Evolutionary conservation across 805 yeast genomes (phyloP), one percentile per base, ranked within the genome.

Genomic region (Candida stauntonica): DNA sequence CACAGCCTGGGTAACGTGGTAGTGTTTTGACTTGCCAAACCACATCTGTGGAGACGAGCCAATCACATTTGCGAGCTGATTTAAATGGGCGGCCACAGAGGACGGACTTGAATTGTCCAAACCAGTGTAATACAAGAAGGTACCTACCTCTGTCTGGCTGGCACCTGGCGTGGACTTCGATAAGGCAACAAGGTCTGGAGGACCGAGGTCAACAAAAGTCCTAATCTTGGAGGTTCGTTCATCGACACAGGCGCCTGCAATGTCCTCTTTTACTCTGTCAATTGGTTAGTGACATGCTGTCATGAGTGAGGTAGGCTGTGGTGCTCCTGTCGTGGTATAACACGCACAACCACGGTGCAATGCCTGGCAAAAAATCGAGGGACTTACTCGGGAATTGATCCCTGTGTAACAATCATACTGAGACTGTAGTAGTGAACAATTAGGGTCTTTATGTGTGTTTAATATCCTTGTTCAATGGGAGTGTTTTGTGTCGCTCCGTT

Each of bases 61-160:
- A 21, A 85, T 77, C 26, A 79, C 66, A 38, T 75, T 83, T 24
- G 87, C 81, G 46, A 85, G 58, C 6, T 77, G 72, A 55, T 82
- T 84, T 40, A 84, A 62, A 41, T 79, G 78, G 2, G 88, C 88
- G 9, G 91, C 89, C 38, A 85, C 78, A 2, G 88, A 73, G 1
- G 93, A 85, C 13, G 86, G 75, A 51, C 77, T 81, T 17, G 86
- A 77, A 15, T 84, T 80, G 54, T 85, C 91, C 2, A 79, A 70
- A 6, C 95, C 95, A 0, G 86, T 73, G 48, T 75, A 79, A 58
- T 85, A 84, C 33, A 84, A 66, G 56, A 74, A 84, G 2, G 93
- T 81, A 8, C 87, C 85, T n/a, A 79, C 71, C 51, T 52, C 6
- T 17, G 4, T 31, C 12, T 31, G 39, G 78, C 75, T 58, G 75